A percentile compares a stretch with the other conserved stretches of the same genome.
These are phyloP conservation scores for Stromatinia cepivora DNA, from an alignment of 2,329 filamentous ascomycete genomes.

Conservation along the genomic window DNA sequence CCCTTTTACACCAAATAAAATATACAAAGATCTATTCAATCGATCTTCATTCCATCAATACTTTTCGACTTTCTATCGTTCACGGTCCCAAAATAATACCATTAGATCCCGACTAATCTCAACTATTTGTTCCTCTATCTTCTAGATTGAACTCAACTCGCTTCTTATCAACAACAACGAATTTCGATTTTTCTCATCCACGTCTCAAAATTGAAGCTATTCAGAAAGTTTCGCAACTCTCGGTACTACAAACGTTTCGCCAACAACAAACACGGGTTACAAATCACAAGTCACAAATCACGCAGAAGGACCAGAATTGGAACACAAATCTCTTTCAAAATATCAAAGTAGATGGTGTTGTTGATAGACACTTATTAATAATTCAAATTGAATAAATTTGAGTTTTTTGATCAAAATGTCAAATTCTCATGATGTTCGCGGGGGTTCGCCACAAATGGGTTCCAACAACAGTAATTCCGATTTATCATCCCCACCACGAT, in stretches of 20 bases:
- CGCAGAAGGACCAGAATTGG: background rate
- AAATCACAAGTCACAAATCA: background rate
- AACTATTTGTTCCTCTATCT: constrained; percentile 10
- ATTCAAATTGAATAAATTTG: background rate
- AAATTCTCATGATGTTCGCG: constrained; percentile 20
- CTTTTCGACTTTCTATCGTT: constrained; percentile 29
- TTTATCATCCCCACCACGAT: constrained; percentile 54
- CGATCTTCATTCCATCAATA: constrained; percentile 36
- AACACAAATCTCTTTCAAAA: too few species aligned
- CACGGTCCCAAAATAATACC: constrained; percentile 25
- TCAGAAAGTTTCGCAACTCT: constrained; percentile 28
- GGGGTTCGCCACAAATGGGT: constrained; percentile 21
- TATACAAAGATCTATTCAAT: constrained; percentile 28
- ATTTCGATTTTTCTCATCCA: constrained; percentile 28
- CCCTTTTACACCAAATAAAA: constrained; percentile 23
- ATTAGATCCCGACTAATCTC: constrained; percentile 27
- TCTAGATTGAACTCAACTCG: constrained; percentile 16
- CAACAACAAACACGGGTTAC: constrained; percentile 19
- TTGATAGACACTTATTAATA: background rate
- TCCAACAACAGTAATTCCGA: constrained; percentile 42
- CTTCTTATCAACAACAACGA: constrained; percentile 17
- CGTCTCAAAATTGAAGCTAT: constrained; percentile 38
- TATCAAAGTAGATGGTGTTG: background rate
- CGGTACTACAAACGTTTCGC: constrained; percentile 16
- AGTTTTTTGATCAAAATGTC: constrained; percentile 12